Evolutionary conservation across 106 monocot species (phyloP), one percentile per base, ranked within the genome.

Genomic region (Platanthera zijinensis): DNA sequence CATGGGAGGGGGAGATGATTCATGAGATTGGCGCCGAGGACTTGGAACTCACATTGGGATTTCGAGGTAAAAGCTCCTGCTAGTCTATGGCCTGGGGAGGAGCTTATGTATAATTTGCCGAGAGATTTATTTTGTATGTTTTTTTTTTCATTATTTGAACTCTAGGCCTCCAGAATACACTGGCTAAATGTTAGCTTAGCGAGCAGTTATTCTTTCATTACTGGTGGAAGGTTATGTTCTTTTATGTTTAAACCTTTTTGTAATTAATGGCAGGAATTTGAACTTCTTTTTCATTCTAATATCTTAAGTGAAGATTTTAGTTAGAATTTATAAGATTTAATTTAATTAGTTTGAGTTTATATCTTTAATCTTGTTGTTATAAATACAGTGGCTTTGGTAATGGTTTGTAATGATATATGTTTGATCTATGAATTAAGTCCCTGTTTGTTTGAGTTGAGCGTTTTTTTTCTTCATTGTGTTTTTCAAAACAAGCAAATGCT

Each of bases 1-100:
- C 96, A 1, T 96, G 96, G 96, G 93, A 93, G 72, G 96, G 96
- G 46, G 96, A 96, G 86, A 87, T 81, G 85, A 93, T 93, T 74
- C 92, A 90, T 70, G 96, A 96, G 82, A 83, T 93, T 25, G 90
- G 69, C 1, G 89, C 84, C 4, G 93, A 90, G 21, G 93, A 93
- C 72, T 91, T 96, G 1, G 93, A 93, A 81, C 91, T 96, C 75
- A 96, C 93, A 22, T 84, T 82, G 78, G 87, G 73, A 54, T 56
- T 83, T 50, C 86, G 28, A 64, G n/a, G 39, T 39, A 39, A 39
- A 39, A 39, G 39, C 39, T 39, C 39, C 39, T 39, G 39, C 39
- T 39, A 39, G 39, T 39, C 39, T 39, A 39, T 39, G 39, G 39
- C 39, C 39, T 1, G 39, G 39, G 39, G 39, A 39, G 39, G 39